Evolutionary conservation across 2,329 filamentous ascomycete genomes (phyloP), one percentile per base, ranked within the genome.

Genomic region (Colletotrichum echinochloae): DNA sequence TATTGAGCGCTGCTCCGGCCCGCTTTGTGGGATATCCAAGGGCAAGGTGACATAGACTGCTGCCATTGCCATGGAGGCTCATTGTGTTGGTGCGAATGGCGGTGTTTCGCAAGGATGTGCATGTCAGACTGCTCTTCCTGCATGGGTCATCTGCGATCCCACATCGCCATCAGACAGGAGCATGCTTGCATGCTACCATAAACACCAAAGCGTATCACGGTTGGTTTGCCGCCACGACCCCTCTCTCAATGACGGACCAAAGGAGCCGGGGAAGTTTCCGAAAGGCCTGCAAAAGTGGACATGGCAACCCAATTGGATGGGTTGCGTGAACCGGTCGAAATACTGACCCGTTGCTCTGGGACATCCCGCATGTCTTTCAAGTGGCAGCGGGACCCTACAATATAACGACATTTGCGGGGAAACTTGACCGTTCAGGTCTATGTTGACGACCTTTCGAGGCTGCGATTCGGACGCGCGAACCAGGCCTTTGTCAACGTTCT

Each of bases 101-200:
- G 51, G 49, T 46, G 51, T 11, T 57, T n/a, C 37, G 18, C 51
- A 68, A 54, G 49, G 52, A 59, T 67, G 52, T 0, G 30, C 52
- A 62, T 57, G 23, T 44, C 52, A 63, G 51, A 48, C 46, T 59
- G 23, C 51, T 46, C 23, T 46, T 61, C 52, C n/a, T 39, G 37
- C 37, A 35, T 70, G 67, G 67, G 67, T 59, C 67, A 67, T 51
- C 51, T 59, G 67, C 51, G 39, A 62, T 70, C 64, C 67, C 44
- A 67, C 52, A 57, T 62, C 51, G 41, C 59, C 30, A n/a, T 41
- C 26, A 66, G 49, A 33, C 63, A 23, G 16, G 12, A 18, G 28
- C 26, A 41, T 23, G 41, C 26, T 39, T 59, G 26, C 37, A 35
- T 37, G 9, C 63, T 9, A 57, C 51, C 23, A 52, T 33, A 26